phyloP scores from a whole-genome alignment of 108 stramenopile species.

The Skeletonema marinoi region DNA sequence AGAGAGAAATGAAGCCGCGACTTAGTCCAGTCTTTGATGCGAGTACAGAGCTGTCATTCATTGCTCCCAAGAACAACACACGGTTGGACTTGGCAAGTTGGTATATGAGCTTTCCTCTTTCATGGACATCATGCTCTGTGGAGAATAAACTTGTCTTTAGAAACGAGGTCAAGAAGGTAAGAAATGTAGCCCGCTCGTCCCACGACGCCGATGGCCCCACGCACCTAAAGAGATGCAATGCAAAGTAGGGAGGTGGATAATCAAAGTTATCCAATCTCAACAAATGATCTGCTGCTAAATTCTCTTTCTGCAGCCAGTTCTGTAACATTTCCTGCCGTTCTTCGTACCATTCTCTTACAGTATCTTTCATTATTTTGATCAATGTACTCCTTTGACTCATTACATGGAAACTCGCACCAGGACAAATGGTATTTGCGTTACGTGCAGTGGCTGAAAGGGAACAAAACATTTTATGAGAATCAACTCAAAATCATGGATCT shows the following conservation, averaged over 20 bases:
- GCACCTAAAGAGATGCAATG: constrained; percentile 41
- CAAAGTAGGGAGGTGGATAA: constrained; percentile 46
- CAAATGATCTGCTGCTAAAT: neutral
- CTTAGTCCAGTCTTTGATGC: constrained; percentile 32
- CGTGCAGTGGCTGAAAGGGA: constrained; percentile 43
- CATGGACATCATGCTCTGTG: constrained; percentile 36
- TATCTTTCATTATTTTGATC: constrained; percentile 27
- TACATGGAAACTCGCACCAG: constrained; percentile 56
- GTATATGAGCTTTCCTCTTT: constrained; percentile 29
- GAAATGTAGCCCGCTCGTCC: constrained; percentile 40
- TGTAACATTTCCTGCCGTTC: constrained; percentile 17
- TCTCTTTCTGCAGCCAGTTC: constrained; percentile 8
- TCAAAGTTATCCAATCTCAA: constrained; percentile 33
- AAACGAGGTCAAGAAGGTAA: constrained; percentile 35
- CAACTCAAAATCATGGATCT: neutral
- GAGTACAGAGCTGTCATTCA: constrained; percentile 15
- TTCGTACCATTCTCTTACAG: constrained; percentile 28
- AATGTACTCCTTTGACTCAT: constrained; percentile 43
- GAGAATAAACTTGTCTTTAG: constrained; percentile 28
- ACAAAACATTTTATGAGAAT: neutral
- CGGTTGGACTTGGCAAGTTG: constrained; percentile 46
- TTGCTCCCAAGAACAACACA: constrained; percentile 19
- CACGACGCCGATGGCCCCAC: constrained; percentile 36
- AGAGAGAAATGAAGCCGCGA: constrained; percentile 43
- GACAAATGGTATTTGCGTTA: constrained; percentile 54